A percentile compares a stretch with the other conserved stretches of the same genome.
Conservation (phyloP, 2,329 filamentous ascomycete genomes). For the Calonectria leucothoes region DNA sequence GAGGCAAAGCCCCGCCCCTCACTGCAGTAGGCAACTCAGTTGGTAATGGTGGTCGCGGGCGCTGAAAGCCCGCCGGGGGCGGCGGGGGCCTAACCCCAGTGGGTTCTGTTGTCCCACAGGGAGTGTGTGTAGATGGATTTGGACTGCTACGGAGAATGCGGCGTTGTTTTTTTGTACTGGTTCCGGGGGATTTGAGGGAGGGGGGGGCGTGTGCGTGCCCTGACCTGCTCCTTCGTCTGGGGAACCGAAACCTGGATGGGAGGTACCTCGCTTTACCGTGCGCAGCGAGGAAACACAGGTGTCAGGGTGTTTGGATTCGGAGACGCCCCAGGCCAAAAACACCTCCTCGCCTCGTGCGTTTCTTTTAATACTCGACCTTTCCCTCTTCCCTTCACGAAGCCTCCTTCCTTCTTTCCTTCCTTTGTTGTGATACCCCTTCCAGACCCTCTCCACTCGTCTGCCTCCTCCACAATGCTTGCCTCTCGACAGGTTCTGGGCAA, state of each 20-base stretch:
- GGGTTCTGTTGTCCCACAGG: conserved; percentile 13
- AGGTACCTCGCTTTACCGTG: conserved; percentile 34
- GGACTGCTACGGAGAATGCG: background rate
- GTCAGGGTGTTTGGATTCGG: conserved; percentile 32
- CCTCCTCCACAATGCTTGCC: conserved; percentile 70
- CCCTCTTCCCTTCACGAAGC: conserved; percentile 33
- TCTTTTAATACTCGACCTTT: conserved; percentile 44
- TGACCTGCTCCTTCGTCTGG: conserved; percentile 2
- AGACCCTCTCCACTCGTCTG: conserved; percentile 42
- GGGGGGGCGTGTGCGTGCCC: conserved; percentile 7
- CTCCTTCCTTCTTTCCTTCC: conserved; percentile 33
- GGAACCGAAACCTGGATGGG: conserved; percentile 17
- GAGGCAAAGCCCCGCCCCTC: conserved; percentile 1
- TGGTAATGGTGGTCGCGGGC: conserved; percentile 23
- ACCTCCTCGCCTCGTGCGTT: conserved; percentile 32
- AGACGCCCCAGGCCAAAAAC: conserved; percentile 38
- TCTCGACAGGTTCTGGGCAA: conserved; percentile 77
- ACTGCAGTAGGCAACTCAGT: conserved; percentile 20
- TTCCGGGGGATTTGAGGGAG: background rate
- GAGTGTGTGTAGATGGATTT: background rate
- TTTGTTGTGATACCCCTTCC: conserved; percentile 37
- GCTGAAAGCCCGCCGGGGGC: conserved; percentile 16
- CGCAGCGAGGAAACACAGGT: conserved; percentile 26
- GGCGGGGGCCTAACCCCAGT: conserved; percentile 19
- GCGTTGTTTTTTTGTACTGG: background rate